A percentile compares a stretch with the other conserved stretches of the same genome.
phyloP scores from a whole-genome alignment of 805 yeast genomes.

The Saturnispora sekii region DNA sequence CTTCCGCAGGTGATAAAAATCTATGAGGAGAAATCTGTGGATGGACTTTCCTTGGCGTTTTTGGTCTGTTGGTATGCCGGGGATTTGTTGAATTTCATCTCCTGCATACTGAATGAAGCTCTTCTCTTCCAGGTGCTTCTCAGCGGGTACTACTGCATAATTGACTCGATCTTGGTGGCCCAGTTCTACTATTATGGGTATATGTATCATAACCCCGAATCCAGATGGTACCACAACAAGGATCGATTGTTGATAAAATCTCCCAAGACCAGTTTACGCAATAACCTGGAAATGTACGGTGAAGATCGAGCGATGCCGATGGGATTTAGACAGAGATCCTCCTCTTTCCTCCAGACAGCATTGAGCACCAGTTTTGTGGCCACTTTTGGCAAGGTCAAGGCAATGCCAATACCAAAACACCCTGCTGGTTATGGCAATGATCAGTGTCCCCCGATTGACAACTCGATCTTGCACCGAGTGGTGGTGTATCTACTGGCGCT shows the following conservation, averaged over 20 bases:
- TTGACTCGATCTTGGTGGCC: constrained; percentile 35
- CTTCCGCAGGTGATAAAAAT: constrained; percentile 59
- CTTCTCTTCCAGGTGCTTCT: constrained; percentile 38
- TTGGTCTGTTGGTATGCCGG: constrained; percentile 58
- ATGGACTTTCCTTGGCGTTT: constrained; percentile 55
- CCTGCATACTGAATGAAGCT: constrained; percentile 39
- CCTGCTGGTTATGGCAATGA: too few relatives aligned
- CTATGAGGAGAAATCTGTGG: constrained; percentile 50
- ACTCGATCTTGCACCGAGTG: background rate
- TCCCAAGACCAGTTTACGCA: constrained; percentile 19
- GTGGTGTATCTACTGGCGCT: background rate
- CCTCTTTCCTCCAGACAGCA: constrained; percentile 14
- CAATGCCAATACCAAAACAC: constrained; percentile 14
- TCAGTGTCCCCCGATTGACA: background rate
- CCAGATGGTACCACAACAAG: constrained; percentile 19
- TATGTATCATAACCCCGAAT: constrained; percentile 30
- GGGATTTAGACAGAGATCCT: constrained; percentile 5
- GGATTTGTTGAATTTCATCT: constrained; percentile 43
- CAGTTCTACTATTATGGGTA: constrained; percentile 41
- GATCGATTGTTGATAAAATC: constrained; percentile 13
- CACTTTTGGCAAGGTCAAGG: constrained; percentile 24
- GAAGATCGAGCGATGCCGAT: background rate
- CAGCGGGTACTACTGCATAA: constrained; percentile 39
- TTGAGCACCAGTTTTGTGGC: constrained; percentile 23
- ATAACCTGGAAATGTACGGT: constrained; percentile 11